Evolutionary conservation across 2,329 filamentous ascomycete species (phyloP), one percentile per base, ranked within the genome.

Genomic region (Alternaria solani): DNA sequence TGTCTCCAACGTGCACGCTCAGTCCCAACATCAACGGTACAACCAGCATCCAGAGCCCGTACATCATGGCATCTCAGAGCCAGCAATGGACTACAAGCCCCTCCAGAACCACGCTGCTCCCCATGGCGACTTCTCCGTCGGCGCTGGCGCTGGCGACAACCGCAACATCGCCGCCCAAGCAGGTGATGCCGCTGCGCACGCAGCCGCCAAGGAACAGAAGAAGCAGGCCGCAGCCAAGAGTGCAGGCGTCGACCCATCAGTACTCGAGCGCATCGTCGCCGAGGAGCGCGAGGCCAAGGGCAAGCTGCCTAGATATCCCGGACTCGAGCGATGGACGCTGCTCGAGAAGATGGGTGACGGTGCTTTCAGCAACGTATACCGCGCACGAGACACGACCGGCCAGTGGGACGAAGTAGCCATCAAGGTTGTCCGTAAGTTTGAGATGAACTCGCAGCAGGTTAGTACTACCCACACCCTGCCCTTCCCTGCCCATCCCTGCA

Each of bases 401-500:
- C 84, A 89, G 64, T 86, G 87, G 64, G 88, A 87, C 67, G 90
- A 98, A 77, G 93, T 95, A 34, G 95, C 94, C 70, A 98, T 99
- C 85, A 99, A 99, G 81, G 95, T 99, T 52, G 95, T 99, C 66
- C 91, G 95, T 75, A 98, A 98, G 82, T 98, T 93, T 78, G 95
- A 99, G 82, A 97, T 99, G 92, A 98, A 97, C 82, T 94, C 90
- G 68, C 93, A 91, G 84, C 95, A 98, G 93, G 95, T 99, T 87
- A 87, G 93, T 90, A 68, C 64, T 48, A 62, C 71, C 72, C 67
- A 48, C 42, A 32, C 23, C 48, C 39, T 69, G 62, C 66, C 75
- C 75, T 71, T 66, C 59, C 66, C 72, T 72, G 52, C 74, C 65
- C 77, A 74, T 71, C 59, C 68, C 64, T 72, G 52, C 74, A 66